These are phyloP conservation scores for Neurospora sp. DNA, from an alignment of 495 filamentous ascomycete species.

Conservation along the genomic window DNA sequence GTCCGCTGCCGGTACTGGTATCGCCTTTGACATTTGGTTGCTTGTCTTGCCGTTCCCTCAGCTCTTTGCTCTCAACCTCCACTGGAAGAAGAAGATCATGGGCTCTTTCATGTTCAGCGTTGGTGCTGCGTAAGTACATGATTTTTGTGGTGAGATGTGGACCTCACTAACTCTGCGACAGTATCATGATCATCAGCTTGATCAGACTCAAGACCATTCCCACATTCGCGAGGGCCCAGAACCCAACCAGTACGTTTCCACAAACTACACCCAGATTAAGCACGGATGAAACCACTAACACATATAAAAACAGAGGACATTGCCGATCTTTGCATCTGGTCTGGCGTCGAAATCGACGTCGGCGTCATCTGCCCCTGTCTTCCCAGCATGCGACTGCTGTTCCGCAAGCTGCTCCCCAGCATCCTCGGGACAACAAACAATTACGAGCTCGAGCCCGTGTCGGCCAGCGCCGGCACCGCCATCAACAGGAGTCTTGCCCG, in stretches of 20 bases:
- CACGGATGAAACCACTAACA: background rate
- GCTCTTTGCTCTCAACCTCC: conserved; percentile 22
- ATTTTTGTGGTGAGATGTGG: too few relatives aligned
- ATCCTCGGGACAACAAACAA: conserved; percentile 5
- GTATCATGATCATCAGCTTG: conserved; percentile 22
- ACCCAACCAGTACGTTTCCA: conserved; percentile 18
- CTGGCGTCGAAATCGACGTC: conserved; percentile 22
- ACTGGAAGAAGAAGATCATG: conserved; percentile 27
- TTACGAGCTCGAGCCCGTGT: conserved; percentile 10
- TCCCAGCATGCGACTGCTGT: conserved; percentile 18
- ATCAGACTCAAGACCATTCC: conserved; percentile 22
- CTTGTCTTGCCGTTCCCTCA: conserved; percentile 27
- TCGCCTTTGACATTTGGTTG: conserved; percentile 28
- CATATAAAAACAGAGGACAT: conserved; percentile 12
- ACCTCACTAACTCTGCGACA: conserved; percentile 1
- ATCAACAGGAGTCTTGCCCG: background rate
- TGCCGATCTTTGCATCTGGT: conserved; percentile 20
- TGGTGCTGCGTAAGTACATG: conserved; percentile 23
- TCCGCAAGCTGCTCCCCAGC: conserved; percentile 13
- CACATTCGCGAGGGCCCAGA: conserved; percentile 12
- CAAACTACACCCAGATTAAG: background rate
- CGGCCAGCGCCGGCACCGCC: background rate
- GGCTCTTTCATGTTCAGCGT: conserved; percentile 28
- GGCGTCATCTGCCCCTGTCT: conserved; percentile 25
- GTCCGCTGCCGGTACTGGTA: conserved; percentile 23